phyloP scores from a whole-genome alignment of 768 basidiomycete species.

The Rhizopogon salebrosus region DNA sequence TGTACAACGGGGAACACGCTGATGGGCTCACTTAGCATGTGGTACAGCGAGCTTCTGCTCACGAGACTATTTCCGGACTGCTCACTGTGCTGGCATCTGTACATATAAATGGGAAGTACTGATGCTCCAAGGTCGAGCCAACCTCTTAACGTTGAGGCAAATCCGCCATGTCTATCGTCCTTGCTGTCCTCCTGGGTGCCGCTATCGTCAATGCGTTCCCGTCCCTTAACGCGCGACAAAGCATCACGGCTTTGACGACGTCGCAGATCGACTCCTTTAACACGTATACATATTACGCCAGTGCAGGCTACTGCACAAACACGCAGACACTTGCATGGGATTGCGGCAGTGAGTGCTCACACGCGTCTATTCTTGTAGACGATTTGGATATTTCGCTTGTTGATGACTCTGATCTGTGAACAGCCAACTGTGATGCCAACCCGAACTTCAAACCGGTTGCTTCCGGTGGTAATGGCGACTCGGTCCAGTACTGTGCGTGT shows the following conservation, averaged over 20 bases:
- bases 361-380: background rate
- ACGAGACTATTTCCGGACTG: background rate
- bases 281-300: conserved; percentile 48
- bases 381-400: background rate
- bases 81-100: background rate
- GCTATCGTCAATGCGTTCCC: conserved; percentile 16
- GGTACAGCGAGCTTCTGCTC: background rate
- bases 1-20: background rate
- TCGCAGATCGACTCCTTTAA: conserved; percentile 38
- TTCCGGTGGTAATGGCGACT: conserved; percentile 41
- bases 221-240: conserved; percentile 26
- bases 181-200: conserved; percentile 11
- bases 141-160: background rate
- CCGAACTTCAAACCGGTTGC: conserved; percentile 42
- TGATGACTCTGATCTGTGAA: background rate
- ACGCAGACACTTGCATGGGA: conserved; percentile 41
- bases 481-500: conserved; percentile 37
- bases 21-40: background rate
- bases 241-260: conserved; percentile 34
- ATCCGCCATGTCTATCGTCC: conserved; percentile 15
- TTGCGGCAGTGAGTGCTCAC: conserved; percentile 44
- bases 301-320: conserved; percentile 45
- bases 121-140: background rate
- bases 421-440: conserved; percentile 45
- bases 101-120: background rate